Conservation (phyloP, 768 basidiomycete species). For the Boletus tylopilopsis region DNA sequence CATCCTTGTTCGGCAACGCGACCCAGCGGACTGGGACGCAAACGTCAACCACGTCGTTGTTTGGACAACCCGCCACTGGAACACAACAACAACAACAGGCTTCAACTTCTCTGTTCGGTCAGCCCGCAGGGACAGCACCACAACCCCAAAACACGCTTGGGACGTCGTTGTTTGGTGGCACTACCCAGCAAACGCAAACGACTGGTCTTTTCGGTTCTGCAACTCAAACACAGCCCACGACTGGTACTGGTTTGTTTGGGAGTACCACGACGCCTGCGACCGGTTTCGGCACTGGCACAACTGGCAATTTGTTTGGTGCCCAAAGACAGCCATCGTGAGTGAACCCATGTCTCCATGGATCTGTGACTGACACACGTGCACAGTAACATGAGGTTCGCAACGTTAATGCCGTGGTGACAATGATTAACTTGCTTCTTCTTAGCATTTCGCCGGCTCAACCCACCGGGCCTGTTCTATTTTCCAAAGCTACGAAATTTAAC, state of each 20-base stretch:
- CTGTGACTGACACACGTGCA: background rate
- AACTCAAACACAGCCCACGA: slow-evolving; percentile 19
- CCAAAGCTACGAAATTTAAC: slow-evolving; percentile 71
- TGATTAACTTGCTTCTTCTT: slow-evolving; percentile 1
- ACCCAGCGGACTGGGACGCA: slow-evolving; percentile 13
- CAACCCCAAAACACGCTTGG: slow-evolving; percentile 30
- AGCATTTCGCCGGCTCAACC: slow-evolving; percentile 31
- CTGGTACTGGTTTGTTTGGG: slow-evolving; percentile 27
- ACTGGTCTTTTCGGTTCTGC: slow-evolving; percentile 18
- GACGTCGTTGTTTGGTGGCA: slow-evolving; percentile 28
- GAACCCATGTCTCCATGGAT: background rate
- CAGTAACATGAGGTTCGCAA: slow-evolving; percentile 28
- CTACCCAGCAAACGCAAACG: slow-evolving; percentile 16
- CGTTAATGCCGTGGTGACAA: background rate
- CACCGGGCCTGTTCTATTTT: slow-evolving; percentile 30
- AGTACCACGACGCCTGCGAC: slow-evolving; percentile 7
- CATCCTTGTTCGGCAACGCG: slow-evolving; percentile 29
- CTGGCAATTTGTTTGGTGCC: slow-evolving; percentile 23
- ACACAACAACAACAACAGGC: slow-evolving; percentile 35
- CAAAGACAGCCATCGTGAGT: slow-evolving; percentile 34
- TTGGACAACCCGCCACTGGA: slow-evolving; percentile 28
- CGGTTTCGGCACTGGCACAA: slow-evolving; percentile 1
- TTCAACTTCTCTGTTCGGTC: slow-evolving; percentile 35
- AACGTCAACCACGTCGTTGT: slow-evolving; percentile 15
- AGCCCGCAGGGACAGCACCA: slow-evolving; percentile 26